Percentiles rank a stretch among this genome's conserved stretches.
These are phyloP conservation scores for Lasiodiplodia sp. DNA, from an alignment of 2,329 filamentous ascomycete genomes.

Conservation along the genomic window DNA sequence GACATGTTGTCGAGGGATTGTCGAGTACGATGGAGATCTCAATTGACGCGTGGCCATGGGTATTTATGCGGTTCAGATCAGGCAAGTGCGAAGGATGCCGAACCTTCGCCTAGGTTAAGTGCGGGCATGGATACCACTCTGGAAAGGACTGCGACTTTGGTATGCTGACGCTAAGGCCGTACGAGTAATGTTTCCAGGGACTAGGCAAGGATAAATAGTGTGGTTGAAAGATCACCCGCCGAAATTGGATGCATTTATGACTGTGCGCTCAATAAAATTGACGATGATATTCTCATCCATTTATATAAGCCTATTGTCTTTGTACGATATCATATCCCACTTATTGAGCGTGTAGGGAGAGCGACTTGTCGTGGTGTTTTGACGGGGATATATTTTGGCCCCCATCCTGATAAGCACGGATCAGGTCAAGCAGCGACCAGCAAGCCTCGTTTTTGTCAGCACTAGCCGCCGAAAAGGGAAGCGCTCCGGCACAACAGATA, in stretches of 20 bases:
- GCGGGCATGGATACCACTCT: background rate
- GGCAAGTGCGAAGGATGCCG: background rate
- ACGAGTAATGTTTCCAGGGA: background rate
- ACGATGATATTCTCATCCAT: background rate
- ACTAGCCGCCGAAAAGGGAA: conserved; percentile 7
- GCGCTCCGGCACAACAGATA: background rate
- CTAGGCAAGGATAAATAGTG: background rate
- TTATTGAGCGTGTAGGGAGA: background rate
- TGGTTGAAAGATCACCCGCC: background rate
- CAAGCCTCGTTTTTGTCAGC: conserved; percentile 15
- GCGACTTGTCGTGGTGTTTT: background rate
- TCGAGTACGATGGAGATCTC: background rate
- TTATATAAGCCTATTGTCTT: background rate
- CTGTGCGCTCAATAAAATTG: background rate
- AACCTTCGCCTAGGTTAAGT: background rate
- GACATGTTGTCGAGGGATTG: conserved; percentile 1
- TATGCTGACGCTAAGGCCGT: background rate
- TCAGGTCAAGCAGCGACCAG: background rate
- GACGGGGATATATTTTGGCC: background rate
- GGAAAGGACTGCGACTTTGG: background rate
- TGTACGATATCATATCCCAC: background rate
- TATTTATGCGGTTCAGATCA: background rate
- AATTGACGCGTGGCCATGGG: background rate
- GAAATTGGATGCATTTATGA: background rate
- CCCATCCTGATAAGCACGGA: conserved; percentile 12